phyloP scores from a whole-genome alignment of 306 rosid species.

The Pterocarpus macrocarpus region DNA sequence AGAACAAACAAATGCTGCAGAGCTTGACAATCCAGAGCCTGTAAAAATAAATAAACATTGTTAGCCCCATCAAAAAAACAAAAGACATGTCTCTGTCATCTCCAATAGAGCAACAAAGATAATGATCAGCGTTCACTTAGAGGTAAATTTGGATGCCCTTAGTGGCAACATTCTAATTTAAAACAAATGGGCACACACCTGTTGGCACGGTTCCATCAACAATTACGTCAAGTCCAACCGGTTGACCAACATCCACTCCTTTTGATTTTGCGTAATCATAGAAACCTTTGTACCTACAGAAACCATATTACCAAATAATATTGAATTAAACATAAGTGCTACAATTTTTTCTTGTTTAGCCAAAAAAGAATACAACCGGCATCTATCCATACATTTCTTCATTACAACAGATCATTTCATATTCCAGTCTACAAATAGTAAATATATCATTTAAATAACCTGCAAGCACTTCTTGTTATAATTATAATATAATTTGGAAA shows the following conservation, averaged over 20 bases:
- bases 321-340: neutral
- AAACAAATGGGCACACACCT: conserved; percentile 58
- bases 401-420: conserved; percentile 12
- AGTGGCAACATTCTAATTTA: conserved; percentile 20
- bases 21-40: conserved; percentile 98
- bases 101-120: conserved; percentile 27
- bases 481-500: neutral
- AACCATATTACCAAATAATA: conserved; percentile 35
- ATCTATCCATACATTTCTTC: neutral
- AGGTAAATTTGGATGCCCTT: conserved; percentile 19
- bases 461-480: neutral
- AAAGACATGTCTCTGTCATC: neutral
- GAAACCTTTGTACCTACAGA: conserved; percentile 89
- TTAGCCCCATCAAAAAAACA: conserved; percentile 21
- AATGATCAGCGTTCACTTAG: conserved; percentile 15
- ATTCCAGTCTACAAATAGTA: conserved; percentile 2
- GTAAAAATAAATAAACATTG: conserved; percentile 7
- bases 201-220: conserved; percentile 95
- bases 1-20: conserved; percentile 98
- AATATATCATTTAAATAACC: neutral
- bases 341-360: conserved; percentile 27
- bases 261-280: conserved; percentile 73
- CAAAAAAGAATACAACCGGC: neutral
- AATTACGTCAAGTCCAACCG: conserved; percentile 90
- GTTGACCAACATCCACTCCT: conserved; percentile 67